phyloP scores from a whole-genome alignment of 169 alveolate species.

The Hammondia hammondi region DNA sequence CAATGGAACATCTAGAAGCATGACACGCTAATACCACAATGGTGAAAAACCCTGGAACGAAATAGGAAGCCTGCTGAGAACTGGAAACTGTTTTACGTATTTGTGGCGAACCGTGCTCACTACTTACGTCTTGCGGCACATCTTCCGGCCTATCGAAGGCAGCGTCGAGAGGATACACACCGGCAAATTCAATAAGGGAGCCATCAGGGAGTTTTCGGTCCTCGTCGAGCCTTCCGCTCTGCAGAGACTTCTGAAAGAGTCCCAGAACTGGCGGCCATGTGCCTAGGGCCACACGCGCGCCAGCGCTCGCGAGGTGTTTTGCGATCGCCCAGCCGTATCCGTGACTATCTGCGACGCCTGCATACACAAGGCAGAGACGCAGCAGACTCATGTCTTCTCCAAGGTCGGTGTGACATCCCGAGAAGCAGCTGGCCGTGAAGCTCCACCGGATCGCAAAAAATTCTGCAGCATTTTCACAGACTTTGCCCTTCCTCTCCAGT shows the following conservation, averaged over 20 bases:
- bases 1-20: no score
- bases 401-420: no score
- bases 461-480: no score
- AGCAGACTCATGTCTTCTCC: background rate
- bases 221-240: constrained; percentile 67
- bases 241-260: constrained; percentile 70
- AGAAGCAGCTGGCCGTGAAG: no score
- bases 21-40: no score
- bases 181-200: constrained; percentile 71
- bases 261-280: constrained; percentile 79
- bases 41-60: no score
- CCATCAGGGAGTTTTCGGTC: constrained; percentile 65
- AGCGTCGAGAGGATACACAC: constrained; percentile 82
- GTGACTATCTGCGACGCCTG: constrained; percentile 80
- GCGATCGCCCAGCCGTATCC: constrained; percentile 82
- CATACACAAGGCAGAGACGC: background rate
- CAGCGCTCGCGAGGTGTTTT: constrained; percentile 75
- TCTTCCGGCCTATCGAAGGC: constrained; percentile 79
- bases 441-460: no score
- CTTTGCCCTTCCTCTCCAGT: no score
- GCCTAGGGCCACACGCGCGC: constrained; percentile 74
- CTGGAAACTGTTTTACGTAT: no score
- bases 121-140: constrained; percentile 78
- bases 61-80: no score
- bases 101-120: background rate